These are phyloP conservation scores for Halteria grandinella DNA, from an alignment of 73 alveolate species.

Conservation along the genomic window DNA sequence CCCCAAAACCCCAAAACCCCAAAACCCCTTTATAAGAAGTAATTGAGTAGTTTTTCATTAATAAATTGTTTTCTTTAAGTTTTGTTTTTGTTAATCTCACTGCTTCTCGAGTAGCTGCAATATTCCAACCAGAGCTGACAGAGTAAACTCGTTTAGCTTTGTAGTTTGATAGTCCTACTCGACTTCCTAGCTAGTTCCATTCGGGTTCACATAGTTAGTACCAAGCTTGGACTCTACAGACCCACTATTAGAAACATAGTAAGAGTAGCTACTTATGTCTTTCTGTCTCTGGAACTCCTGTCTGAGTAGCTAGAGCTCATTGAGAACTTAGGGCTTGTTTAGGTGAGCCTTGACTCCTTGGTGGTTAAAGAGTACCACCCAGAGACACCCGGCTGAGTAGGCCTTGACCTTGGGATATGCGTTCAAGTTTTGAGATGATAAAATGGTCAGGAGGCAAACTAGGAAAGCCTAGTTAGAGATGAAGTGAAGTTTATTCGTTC, in stretches of 20 bases:
- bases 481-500: conserved; percentile 60
- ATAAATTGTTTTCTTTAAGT: background rate
- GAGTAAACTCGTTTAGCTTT: conserved; percentile 11
- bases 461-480: conserved; percentile 43
- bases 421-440: conserved; percentile 8
- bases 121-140: conserved; percentile 17
- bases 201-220: too few relatives aligned
- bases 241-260: too few relatives aligned
- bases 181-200: too few relatives aligned
- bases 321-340: conserved; percentile 38
- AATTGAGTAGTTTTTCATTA: too few relatives aligned
- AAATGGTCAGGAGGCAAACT: conserved; percentile 27
- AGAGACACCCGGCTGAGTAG: conserved; percentile 41
- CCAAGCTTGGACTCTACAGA: too few relatives aligned
- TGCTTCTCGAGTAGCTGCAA: conserved; percentile 3
- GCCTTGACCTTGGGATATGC: conserved; percentile 13
- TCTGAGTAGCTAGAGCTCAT: conserved; percentile 37
- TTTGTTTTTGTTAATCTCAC: background rate
- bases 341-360: conserved; percentile 52
- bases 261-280: conserved; percentile 18
- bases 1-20: too few relatives aligned
- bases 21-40: too few relatives aligned
- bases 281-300: conserved; percentile 28
- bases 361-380: conserved; percentile 43
- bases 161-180: background rate